Conservation (phyloP, 257 asterid genomes). For the Euphrasia confusa region DNA sequence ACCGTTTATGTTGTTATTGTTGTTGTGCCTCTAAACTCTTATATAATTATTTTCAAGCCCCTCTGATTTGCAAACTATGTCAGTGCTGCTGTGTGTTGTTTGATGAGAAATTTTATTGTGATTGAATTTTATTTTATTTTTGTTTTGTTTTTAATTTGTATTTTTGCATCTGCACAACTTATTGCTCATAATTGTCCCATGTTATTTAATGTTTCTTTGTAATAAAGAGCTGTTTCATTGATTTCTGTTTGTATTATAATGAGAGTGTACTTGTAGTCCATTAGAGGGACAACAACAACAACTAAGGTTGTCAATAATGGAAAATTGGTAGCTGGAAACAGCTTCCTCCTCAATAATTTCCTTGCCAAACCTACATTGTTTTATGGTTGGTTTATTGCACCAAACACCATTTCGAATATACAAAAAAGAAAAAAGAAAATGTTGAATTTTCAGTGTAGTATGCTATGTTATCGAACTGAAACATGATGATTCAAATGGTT, state of each 20-base stretch:
- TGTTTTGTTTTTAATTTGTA: background rate
- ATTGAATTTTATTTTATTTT: background rate
- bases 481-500: too few relatives aligned
- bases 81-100: constrained; percentile 17
- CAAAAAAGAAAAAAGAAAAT: too few relatives aligned
- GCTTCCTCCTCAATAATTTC: background rate
- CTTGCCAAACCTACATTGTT: background rate
- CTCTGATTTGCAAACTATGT: constrained; percentile 21
- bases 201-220: background rate
- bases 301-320: background rate
- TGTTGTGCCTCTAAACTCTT: constrained; percentile 19
- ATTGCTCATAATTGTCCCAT: background rate
- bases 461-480: too few relatives aligned
- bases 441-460: too few relatives aligned
- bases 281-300: background rate
- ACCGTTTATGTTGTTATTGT: constrained; percentile 1
- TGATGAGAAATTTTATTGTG: constrained; percentile 18
- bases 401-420: too few relatives aligned
- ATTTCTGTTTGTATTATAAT: background rate
- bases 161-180: background rate
- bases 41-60: constrained; percentile 20
- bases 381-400: background rate
- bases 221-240: background rate
- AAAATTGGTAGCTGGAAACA: background rate
- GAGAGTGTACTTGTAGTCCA: background rate